Evolutionary conservation across 805 yeast genomes (phyloP), one percentile per base, ranked within the genome.

Genomic region (Candida orba): DNA sequence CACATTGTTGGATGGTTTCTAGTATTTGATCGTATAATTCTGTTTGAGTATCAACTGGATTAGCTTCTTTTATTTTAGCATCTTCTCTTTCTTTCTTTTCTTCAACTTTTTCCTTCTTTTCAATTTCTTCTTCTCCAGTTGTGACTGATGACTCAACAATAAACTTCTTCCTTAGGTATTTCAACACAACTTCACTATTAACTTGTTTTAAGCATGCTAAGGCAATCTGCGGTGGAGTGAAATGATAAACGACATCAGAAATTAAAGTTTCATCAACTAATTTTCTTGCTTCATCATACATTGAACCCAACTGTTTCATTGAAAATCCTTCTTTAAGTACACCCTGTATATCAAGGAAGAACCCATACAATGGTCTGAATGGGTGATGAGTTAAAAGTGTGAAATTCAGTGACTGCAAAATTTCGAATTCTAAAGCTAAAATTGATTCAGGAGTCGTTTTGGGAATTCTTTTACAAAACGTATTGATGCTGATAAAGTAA

Each of bases 161-260:
- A 51, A 81, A 81, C 59, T 84, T 86, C 51, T 73, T 70, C 50
- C 73, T 72, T 50, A 91, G 63, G 63, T 90, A 90, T 49, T 78
- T 71, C 43, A 76, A 77, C 2, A 84, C 76, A 33, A 85, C 64
- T 22, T 73, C 76, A 49, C 73, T 78, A 62, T 88, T 85, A 13
- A 73, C 76, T 42, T 74, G 71, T 65, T 83, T 77, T 57, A 90
- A 70, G 14, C 93, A 87, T 0, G 96, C 93, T 41, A 93, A 67
- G 1, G 98, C 96, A 27, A 93, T 86, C 57, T 93, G 99, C 1
- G 98, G 96, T 1, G 99, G 99, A 0, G 98, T 81, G 64, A 67
- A 91, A 31, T 79, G 67, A 53, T 87, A 91, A 8, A 74, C 68
- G 4, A 77, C 90, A 58, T 93, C 96, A 17, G 91, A 79, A 31